Evolutionary conservation across 164 flowering plant genomes (phyloP), one percentile per base, ranked within the genome.

Genomic region (Echeveria elegans): DNA sequence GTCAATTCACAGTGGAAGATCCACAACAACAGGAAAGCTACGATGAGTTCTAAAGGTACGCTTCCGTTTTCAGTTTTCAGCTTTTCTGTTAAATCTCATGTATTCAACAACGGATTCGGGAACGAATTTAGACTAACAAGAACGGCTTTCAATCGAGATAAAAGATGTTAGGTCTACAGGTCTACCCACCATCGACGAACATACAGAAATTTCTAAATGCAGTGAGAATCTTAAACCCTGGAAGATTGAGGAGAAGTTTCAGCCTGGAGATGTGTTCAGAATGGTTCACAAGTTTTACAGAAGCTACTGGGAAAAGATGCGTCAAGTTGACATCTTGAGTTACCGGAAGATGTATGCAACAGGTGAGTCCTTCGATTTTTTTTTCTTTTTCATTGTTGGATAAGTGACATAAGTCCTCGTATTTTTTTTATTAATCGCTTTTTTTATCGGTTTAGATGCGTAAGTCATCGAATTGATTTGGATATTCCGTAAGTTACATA

Each of bases 321-420:
- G 96, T 14, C 90, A 90, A 68, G 78, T 95, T 37, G 99, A 95
- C 48, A 88, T 95, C 81, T 76, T 95, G 80, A 95, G 82, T 72
- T 92, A 83, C 75, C 99, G 92, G 81, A 95, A 95, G 86, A 86
- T 87, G 96, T 84, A 88, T 72, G 89, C 97, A 38, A 75, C 88
- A 68, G 97, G 99, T 88, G 45, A 75, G 85, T 79, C 43, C 24
- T 21, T 75, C 23, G 32, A 61, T 21, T 63, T 30, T 4, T n/a
- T 4, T 21, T 21, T 50, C 10, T 50, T 50, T 50, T 2, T n/a
- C 9, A 50, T n/a, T n/a, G n/a, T n/a, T 50, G 8, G 1, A n/a
- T n/a, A n/a, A n/a, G n/a, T n/a, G n/a, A n/a, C n/a, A 50, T 21
- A n/a, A 50, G n/a, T 50, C 56, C 56, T 50, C 56, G 56, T 16